Evolutionary conservation across 2,329 filamentous ascomycete genomes (phyloP).

Genomic region (Phialocephala sp.): DNA sequence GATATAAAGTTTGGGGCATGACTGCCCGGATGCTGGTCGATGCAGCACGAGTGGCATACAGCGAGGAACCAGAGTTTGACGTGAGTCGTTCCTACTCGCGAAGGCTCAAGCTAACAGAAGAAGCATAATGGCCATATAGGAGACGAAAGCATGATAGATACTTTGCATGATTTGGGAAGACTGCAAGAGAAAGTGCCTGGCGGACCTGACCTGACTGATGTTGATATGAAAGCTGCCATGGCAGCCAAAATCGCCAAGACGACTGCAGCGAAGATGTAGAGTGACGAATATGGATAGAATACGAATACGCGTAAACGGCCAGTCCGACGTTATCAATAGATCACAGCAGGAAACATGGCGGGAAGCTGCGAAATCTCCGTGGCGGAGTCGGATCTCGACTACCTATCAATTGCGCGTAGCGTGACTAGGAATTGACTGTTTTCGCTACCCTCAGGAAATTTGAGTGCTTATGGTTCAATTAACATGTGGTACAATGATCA

Average conservation of each 20-base stretch:
- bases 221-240: constrained; percentile 50
- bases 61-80: constrained; percentile 83
- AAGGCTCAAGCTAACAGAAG: constrained; percentile 22
- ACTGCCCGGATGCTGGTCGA: constrained; percentile 91
- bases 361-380: neutral
- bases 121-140: constrained; percentile 42
- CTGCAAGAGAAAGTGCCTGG: constrained; percentile 56
- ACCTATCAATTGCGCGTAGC: neutral
- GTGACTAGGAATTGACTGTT: neutral
- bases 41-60: constrained; percentile 83
- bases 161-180: constrained; percentile 60
- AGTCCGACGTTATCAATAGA: neutral
- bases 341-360: neutral
- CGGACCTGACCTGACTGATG: constrained; percentile 55
- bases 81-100: constrained; percentile 48
- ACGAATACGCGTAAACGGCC: neutral
- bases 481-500: neutral
- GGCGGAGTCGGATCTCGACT: neutral
- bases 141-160: constrained; percentile 68
- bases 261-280: constrained; percentile 22
- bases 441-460: neutral
- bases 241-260: constrained; percentile 31
- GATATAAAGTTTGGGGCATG: constrained; percentile 94
- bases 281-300: constrained; percentile 1
- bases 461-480: constrained; percentile 2